These are phyloP conservation scores for Lophiostoma macrostomum DNA, from an alignment of 495 filamentous ascomycete species.

Conservation along the genomic window DNA sequence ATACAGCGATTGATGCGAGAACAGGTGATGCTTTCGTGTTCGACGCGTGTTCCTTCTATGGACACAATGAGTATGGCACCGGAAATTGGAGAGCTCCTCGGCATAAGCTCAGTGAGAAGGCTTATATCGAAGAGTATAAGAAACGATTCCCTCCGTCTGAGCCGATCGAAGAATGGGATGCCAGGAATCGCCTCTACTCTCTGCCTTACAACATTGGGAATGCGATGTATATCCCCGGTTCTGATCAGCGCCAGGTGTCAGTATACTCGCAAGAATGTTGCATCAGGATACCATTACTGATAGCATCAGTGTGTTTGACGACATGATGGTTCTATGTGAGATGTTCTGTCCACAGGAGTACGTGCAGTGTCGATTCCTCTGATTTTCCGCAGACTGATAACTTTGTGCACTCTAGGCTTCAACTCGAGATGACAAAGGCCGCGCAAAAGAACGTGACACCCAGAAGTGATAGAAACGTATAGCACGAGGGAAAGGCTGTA, in stretches of 20 bases:
- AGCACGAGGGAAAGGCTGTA: no score
- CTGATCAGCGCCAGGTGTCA: constrained; percentile 18
- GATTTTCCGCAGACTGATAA: no score
- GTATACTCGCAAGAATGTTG: no score
- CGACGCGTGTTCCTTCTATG: constrained; percentile 18
- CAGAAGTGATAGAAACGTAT: no score
- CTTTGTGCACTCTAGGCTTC: no score
- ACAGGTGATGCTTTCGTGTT: constrained; percentile 15
- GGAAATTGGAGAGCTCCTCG: constrained; percentile 26
- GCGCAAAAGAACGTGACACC: no score
- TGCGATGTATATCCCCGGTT: constrained; percentile 36
- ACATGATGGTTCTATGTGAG: no score
- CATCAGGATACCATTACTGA: no score
- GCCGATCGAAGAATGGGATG: constrained; percentile 35
- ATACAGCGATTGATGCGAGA: constrained; percentile 15
- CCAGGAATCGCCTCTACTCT: constrained; percentile 35
- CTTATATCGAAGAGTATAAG: constrained; percentile 34
- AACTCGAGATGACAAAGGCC: no score
- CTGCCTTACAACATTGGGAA: constrained; percentile 37
- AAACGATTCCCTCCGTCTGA: constrained; percentile 29
- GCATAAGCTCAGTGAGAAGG: constrained; percentile 32
- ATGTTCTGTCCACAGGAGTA: no score
- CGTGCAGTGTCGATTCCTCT: no score
- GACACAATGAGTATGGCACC: constrained; percentile 18
- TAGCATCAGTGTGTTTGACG: no score